Evolutionary conservation across 192 early-diverging fungal genomes (phyloP), one percentile per base, ranked within the genome.

Genomic region (Podila minutissima): DNA sequence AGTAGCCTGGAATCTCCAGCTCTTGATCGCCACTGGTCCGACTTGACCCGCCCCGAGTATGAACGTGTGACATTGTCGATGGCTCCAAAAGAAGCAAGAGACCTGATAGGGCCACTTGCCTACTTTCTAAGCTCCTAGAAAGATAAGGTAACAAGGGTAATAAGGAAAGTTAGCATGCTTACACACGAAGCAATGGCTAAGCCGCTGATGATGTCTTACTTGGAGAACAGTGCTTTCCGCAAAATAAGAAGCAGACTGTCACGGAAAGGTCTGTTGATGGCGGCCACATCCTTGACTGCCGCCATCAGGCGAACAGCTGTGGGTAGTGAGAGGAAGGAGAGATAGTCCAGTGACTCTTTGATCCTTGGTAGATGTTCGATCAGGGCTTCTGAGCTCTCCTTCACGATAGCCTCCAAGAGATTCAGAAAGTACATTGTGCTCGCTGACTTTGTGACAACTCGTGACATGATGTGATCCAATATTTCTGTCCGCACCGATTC

Each of bases 201-300:
- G 3, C 3, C 41, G 15, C 3, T 28, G 59, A 31, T 61, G 38
- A 5, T 11, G 1, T n/a, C 50, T 29, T 87, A 88, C 89, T 84
- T 89, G 38, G 92, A 86, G 74, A 93, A 92, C 65, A 94, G 69
- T 2, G 88, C 85, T 60, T 94, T 94, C 59, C 92, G 85, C 66
- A 94, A 73, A 20, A 95, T 87, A 7, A 95, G 74, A 49, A 93
- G 85, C 61, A 95, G 74, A 12, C 89, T 87, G 24, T 90, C 82
- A 29, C 91, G 84, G 65, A 92, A 86, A 29, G 84, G 77, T n/a
- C 83, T 32, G 32, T 93, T 88, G 4, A 73, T 62, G 28, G 86
- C 74, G 20, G 90, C 66, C 4, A 92, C 59, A 10, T 91, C 91
- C 69, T 87, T 82, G 24, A 90, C 66, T 8, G 91, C 88, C 1